Percentiles rank a stretch among this genome's conserved stretches.
Conservation (phyloP, 2,329 filamentous ascomycete genomes). For the Fusarium sp. region DNA sequence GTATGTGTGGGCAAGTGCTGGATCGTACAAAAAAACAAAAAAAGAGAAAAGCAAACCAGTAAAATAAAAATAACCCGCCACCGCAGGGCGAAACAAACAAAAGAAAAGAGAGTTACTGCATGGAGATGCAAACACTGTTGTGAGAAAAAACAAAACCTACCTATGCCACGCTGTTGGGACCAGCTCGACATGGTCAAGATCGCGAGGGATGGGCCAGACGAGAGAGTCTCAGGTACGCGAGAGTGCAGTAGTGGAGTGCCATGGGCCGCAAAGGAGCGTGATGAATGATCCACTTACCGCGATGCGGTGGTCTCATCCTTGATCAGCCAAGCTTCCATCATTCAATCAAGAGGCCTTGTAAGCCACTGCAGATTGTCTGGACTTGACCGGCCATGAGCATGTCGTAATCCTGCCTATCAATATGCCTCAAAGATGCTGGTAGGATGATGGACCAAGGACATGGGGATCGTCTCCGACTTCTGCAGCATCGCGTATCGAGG, state of each 20-base stretch:
- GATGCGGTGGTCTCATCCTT: constrained; percentile 40
- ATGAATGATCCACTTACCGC: constrained; percentile 37
- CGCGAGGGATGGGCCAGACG: not conserved
- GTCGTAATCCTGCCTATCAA: constrained; percentile 1
- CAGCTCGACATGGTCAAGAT: constrained; percentile 28
- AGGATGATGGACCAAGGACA: not conserved
- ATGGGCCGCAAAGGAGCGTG: constrained; percentile 9
- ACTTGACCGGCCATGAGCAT: not conserved
- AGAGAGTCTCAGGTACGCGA: constrained; percentile 8
- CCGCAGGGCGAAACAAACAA: constrained; percentile 9
- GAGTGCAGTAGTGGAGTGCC: constrained; percentile 4
- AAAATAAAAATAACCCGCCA: constrained; percentile 1
- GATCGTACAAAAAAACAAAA: not conserved
- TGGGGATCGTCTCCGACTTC: not conserved
- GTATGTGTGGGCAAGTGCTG: not conserved
- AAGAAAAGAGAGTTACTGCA: constrained; percentile 8
- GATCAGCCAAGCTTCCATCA: constrained; percentile 35
- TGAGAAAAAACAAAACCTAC: constrained; percentile 16
- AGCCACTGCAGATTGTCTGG: not conserved
- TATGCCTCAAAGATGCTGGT: constrained; percentile 1
- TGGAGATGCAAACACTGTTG: constrained; percentile 4
- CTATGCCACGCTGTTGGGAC: constrained; percentile 20
- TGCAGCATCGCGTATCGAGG: constrained; percentile 31
- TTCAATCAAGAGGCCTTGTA: not conserved
- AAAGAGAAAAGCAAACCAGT: not conserved